These are phyloP conservation scores for Cyberlindnera xishuangbannaensis DNA, from an alignment of 805 yeast genomes.

Conservation along the genomic window DNA sequence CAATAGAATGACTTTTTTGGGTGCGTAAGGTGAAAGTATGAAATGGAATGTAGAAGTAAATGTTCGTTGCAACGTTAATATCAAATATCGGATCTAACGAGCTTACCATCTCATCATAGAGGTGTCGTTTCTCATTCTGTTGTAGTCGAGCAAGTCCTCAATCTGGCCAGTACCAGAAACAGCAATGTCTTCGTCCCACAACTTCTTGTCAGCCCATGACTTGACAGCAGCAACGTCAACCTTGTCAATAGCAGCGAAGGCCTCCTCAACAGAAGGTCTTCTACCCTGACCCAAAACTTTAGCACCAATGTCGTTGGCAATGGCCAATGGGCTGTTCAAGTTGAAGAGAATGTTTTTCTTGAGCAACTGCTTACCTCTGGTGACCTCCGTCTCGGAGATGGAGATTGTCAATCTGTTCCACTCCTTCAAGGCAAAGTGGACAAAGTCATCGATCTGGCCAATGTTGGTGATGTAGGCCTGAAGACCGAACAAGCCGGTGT, in stretches of 20 bases:
- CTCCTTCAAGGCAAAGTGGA: conserved; percentile 77
- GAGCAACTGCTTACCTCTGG: conserved; percentile 67
- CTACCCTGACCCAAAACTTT: conserved; percentile 56
- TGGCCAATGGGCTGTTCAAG: conserved; percentile 43
- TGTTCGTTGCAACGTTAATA: no score
- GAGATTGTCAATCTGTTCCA: conserved; percentile 83
- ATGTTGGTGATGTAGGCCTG: conserved; percentile 58
- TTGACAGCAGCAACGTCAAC: conserved; percentile 54
- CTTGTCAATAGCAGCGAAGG: conserved; percentile 56
- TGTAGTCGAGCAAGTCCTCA: conserved; percentile 79
- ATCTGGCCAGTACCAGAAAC: conserved; percentile 81
- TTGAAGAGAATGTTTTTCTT: conserved; percentile 55
- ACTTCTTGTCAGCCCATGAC: conserved; percentile 67
- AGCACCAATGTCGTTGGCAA: conserved; percentile 53
- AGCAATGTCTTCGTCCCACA: conserved; percentile 85
- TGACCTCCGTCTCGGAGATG: conserved; percentile 70
- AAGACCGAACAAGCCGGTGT: conserved; percentile 83
- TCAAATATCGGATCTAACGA: no score
- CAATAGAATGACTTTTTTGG: no score
- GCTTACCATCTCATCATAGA: conserved; percentile 82
- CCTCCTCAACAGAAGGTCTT: conserved; percentile 54
- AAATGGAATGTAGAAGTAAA: no score
- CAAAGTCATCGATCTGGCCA: conserved; percentile 61
- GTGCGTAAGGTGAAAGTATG: no score
- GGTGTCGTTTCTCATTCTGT: conserved; percentile 85